Conservation (phyloP, 106 monocot species). For the Platanthera guangdongensis region DNA sequence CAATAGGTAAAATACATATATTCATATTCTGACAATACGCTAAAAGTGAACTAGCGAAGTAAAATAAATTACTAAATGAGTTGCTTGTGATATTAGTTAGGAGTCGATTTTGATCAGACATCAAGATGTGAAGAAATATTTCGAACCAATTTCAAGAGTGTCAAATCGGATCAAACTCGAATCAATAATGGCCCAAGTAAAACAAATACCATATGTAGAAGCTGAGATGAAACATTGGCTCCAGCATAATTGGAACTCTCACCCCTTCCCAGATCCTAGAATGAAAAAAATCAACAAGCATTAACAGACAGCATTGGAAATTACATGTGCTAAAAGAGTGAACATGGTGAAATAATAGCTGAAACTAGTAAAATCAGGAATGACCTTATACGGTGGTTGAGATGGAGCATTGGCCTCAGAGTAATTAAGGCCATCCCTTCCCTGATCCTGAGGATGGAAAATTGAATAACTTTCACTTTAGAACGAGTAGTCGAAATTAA, state of each 20-base stretch:
- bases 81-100: no score
- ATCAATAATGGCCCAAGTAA: no score
- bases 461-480: neutral
- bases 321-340: neutral
- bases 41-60: no score
- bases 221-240: slow-evolving; percentile 16
- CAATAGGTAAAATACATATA: no score
- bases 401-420: slow-evolving; percentile 10
- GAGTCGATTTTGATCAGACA: no score
- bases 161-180: no score
- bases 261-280: slow-evolving; percentile 35
- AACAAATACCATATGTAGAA: slow-evolving; percentile 10
- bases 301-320: neutral
- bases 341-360: neutral
- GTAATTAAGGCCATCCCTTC: neutral
- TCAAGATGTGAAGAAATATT: no score
- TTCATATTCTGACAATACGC: no score
- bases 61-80: no score
- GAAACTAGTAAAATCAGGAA: neutral
- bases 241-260: slow-evolving; percentile 32
- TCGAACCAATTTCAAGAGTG: no score
- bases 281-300: neutral
- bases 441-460: slow-evolving; percentile 6
- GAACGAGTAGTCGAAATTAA: neutral
- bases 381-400: slow-evolving; percentile 12